phyloP scores from a whole-genome alignment of 352 stramenopile genomes.

The Globisporangium lucens region DNA sequence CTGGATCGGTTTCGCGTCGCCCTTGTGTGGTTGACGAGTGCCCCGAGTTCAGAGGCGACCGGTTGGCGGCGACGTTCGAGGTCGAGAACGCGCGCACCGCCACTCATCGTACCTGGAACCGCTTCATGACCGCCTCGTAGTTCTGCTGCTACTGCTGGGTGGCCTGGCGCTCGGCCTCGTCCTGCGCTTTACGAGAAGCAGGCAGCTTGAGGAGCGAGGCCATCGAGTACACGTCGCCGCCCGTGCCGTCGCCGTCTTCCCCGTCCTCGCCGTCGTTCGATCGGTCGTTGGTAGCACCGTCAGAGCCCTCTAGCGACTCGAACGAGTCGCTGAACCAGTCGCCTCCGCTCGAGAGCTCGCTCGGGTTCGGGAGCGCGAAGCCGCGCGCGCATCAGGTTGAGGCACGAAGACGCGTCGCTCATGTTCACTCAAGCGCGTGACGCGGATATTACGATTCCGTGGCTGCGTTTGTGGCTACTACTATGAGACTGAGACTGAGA shows the following conservation, averaged over 20 bases:
- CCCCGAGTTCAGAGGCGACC: neutral
- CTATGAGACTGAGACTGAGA: neutral
- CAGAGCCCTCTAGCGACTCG: neutral
- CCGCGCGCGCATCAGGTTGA: neutral
- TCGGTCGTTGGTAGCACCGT: neutral
- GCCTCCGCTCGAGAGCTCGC: neutral
- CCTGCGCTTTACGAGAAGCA: neutral
- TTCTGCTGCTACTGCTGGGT: constrained; percentile 1
- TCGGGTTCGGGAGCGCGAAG: neutral
- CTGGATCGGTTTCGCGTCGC: neutral
- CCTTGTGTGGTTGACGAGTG: neutral
- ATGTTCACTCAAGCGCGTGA: neutral
- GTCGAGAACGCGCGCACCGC: constrained; percentile 2
- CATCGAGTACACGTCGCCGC: neutral
- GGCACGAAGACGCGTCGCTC: neutral
- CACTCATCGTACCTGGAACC: constrained; percentile 6
- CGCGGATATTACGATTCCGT: neutral
- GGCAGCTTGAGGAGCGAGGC: neutral
- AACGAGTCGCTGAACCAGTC: neutral
- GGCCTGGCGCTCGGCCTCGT: constrained; percentile 1
- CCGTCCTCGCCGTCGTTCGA: neutral
- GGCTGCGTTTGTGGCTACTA: neutral
- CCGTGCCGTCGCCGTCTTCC: neutral
- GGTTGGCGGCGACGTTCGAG: neutral
- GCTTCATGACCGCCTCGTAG: constrained; percentile 10